Conservation (phyloP, 129 eudicot genomes). For the Chrysanthemum makinoi region DNA sequence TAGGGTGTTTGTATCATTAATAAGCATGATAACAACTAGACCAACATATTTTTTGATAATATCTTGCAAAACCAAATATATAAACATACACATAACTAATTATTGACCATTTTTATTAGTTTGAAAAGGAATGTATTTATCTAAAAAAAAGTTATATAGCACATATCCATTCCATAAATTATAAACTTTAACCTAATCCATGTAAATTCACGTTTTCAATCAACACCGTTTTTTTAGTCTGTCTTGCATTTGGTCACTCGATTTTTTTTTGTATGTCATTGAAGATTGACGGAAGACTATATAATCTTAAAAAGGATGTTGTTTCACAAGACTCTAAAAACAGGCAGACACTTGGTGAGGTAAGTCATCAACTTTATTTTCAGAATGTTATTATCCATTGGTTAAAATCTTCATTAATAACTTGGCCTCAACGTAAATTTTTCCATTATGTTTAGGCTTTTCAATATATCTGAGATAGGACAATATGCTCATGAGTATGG, state of each 20-base stretch:
- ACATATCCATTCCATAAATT: too few species aligned
- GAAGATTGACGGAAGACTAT: conserved; percentile 77
- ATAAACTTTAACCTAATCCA: too few species aligned
- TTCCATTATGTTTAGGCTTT: not conserved
- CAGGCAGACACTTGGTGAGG: conserved; percentile 93
- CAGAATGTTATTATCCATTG: not conserved
- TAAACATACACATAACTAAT: too few species aligned
- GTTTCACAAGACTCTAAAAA: conserved; percentile 85
- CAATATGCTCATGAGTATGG: conserved; percentile 2
- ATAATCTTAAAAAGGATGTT: conserved; percentile 81
- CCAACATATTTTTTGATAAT: too few species aligned
- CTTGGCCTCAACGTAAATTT: not conserved
- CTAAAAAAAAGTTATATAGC: too few species aligned
- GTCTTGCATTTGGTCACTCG: conserved; percentile 17
- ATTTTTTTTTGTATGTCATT: conserved; percentile 18
- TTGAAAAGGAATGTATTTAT: too few species aligned
- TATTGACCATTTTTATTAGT: too few species aligned
- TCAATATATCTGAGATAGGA: not conserved
- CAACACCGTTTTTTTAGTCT: too few species aligned
- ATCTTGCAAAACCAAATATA: too few species aligned
- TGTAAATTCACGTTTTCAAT: too few species aligned
- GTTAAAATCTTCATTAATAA: not conserved
- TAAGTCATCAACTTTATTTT: conserved; percentile 26
- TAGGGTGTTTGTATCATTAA: too few species aligned
- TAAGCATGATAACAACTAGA: too few species aligned